A percentile compares a stretch with the other conserved stretches of the same genome.
Evolutionary conservation across 78 protist genomes (phyloP).

Genomic region (Dictyostelium firmibasis): DNA sequence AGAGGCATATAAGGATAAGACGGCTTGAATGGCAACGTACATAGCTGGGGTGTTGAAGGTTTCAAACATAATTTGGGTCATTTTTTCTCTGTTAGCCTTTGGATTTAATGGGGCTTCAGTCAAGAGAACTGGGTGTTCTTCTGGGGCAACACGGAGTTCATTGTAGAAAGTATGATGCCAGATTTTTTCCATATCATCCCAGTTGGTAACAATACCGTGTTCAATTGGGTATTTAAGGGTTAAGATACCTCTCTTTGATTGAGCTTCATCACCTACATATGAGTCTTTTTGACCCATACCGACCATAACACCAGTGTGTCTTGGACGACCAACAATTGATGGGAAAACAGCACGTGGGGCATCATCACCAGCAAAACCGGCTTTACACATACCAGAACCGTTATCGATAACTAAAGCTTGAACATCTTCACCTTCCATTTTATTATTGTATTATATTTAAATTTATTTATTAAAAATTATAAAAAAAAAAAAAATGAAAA

Average conservation of each 20-base stretch:
- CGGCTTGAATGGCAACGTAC: conserved; percentile 79
- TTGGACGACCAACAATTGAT: conserved; percentile 93
- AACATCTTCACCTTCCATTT: background rate
- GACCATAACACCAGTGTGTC: conserved; percentile 89
- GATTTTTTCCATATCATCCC: conserved; percentile 51
- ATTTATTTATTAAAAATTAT: no score
- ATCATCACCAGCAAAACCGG: conserved; percentile 95
- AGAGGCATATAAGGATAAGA: conserved; percentile 88
- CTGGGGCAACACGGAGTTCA: conserved; percentile 74
- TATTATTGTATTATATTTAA: background rate
- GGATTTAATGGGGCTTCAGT: no score
- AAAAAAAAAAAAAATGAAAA: no score
- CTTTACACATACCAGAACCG: no score
- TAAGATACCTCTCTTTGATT: conserved; percentile 76
- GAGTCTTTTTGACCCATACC: conserved; percentile 87
- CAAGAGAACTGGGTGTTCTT: no score
- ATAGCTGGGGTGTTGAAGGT: conserved; percentile 91
- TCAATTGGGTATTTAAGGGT: conserved; percentile 79
- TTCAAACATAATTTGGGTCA: conserved; percentile 97
- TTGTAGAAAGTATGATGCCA: conserved; percentile 53
- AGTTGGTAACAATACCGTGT: conserved; percentile 35
- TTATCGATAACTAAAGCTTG: no score
- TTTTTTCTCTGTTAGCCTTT: no score
- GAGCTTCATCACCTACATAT: conserved; percentile 40
- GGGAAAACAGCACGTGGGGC: conserved; percentile 94